phyloP scores from a whole-genome alignment of 2,329 filamentous ascomycete species.

The Penicillium oxalicum region DNA sequence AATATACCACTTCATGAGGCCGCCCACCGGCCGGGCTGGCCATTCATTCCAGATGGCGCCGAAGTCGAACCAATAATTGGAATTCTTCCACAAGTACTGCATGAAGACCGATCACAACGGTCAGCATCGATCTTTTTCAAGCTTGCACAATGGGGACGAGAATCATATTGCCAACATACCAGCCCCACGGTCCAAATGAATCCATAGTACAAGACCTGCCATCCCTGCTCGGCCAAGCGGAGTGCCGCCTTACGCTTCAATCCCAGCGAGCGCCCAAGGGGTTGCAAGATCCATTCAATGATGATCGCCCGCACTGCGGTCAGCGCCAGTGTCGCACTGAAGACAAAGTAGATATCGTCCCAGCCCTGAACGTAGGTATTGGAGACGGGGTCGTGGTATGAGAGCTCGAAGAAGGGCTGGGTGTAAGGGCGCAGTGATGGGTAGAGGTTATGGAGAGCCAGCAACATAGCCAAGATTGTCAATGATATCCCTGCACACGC shows the following conservation, averaged over 20 bases:
- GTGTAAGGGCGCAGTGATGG: conserved; percentile 73
- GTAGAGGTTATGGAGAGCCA: conserved; percentile 74
- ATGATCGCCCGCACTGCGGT: conserved; percentile 75
- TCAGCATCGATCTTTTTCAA: conserved; percentile 5
- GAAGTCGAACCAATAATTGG: conserved; percentile 71
- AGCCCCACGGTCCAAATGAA: conserved; percentile 79
- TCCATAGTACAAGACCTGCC: conserved; percentile 78
- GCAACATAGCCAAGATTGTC: conserved; percentile 76
- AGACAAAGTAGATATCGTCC: conserved; percentile 72
- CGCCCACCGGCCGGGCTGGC: conserved; percentile 69
- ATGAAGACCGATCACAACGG: background rate
- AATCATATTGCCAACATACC: conserved; percentile 47
- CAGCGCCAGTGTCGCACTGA: conserved; percentile 74
- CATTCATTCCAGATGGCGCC: conserved; percentile 76
- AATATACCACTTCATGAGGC: conserved; percentile 80
- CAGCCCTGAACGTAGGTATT: conserved; percentile 69
- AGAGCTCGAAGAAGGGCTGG: conserved; percentile 81
- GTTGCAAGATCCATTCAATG: conserved; percentile 83
- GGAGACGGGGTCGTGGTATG: conserved; percentile 67
- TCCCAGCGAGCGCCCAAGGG: conserved; percentile 66
- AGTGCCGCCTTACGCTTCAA: conserved; percentile 72
- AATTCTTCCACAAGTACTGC: conserved; percentile 74
- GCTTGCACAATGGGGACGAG: background rate
- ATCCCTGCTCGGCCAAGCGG: conserved; percentile 90
- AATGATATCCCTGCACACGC: conserved; percentile 64